Percentiles rank a stretch among this genome's conserved stretches.
Conservation (phyloP, 1,284 basidiomycete genomes). For the Ceratobasidium sp. region DNA sequence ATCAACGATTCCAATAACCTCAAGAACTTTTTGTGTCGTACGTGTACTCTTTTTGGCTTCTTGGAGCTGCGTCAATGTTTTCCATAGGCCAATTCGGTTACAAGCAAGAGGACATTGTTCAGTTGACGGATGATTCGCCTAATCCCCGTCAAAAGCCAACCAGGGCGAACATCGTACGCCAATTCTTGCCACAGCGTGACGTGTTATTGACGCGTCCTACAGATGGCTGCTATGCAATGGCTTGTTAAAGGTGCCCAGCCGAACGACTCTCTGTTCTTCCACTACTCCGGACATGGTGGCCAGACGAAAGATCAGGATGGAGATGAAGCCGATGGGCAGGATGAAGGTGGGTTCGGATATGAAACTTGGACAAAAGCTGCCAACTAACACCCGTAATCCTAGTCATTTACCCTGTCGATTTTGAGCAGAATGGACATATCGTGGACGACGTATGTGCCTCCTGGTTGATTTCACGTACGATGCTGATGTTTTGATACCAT, state of each 20-base stretch:
- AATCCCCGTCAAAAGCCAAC: slow-evolving; percentile 75
- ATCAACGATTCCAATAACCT: slow-evolving; percentile 89
- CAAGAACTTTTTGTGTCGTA: slow-evolving; percentile 72
- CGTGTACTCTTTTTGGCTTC: slow-evolving; percentile 46
- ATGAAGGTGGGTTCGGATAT: slow-evolving; percentile 46
- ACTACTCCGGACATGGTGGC: slow-evolving; percentile 88
- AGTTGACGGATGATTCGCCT: slow-evolving; percentile 76
- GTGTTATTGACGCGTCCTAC: slow-evolving; percentile 4
- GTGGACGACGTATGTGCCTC: slow-evolving; percentile 75
- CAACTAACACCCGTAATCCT: slow-evolving; percentile 20
- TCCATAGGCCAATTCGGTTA: slow-evolving; percentile 69
- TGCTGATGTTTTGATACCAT: slow-evolving; percentile 8
- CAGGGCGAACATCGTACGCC: slow-evolving; percentile 76
- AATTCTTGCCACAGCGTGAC: neutral
- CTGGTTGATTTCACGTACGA: neutral
- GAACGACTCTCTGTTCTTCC: slow-evolving; percentile 91
- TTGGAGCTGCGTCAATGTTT: slow-evolving; percentile 6
- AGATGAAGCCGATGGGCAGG: slow-evolving; percentile 61
- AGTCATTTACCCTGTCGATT: slow-evolving; percentile 89
- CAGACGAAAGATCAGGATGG: slow-evolving; percentile 74
- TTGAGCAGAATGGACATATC: slow-evolving; percentile 71
- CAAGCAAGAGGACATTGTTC: slow-evolving; percentile 81
- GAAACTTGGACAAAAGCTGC: neutral
- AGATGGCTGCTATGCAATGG: slow-evolving; percentile 87
- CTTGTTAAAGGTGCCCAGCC: slow-evolving; percentile 78